A percentile compares a stretch with the other conserved stretches of the same genome.
phyloP scores from a whole-genome alignment of 768 basidiomycete genomes.

The Mycena haematopus region DNA sequence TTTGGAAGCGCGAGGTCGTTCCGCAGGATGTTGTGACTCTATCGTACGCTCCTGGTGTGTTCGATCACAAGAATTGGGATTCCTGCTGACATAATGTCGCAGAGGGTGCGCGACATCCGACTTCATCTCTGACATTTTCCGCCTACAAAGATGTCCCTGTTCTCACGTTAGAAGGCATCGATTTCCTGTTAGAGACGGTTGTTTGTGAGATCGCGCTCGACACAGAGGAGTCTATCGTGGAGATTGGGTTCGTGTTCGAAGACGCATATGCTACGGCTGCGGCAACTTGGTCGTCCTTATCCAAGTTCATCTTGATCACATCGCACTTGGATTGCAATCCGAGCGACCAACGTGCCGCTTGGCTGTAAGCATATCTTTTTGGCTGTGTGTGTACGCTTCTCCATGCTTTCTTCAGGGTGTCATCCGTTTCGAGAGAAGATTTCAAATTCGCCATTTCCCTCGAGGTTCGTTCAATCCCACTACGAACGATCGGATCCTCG shows the following conservation, averaged over 20 bases:
- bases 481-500: slow-evolving; percentile 7
- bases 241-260: slow-evolving; percentile 5
- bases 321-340: slow-evolving; percentile 21
- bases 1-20: slow-evolving; percentile 19
- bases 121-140: slow-evolving; percentile 16
- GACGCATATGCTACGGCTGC: slow-evolving; percentile 12
- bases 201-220: not conserved
- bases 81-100: not conserved
- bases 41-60: slow-evolving; percentile 8
- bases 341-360: slow-evolving; percentile 19
- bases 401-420: not conserved
- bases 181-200: slow-evolving; percentile 11
- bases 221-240: not conserved
- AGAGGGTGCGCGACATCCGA: slow-evolving; percentile 3
- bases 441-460: not conserved
- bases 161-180: slow-evolving; percentile 17
- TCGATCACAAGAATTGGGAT: not conserved
- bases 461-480: slow-evolving; percentile 2
- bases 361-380: slow-evolving; percentile 9
- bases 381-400: not conserved
- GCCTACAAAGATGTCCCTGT: slow-evolving; percentile 17
- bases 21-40: slow-evolving; percentile 15
- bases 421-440: slow-evolving; percentile 1
- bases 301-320: slow-evolving; percentile 17
- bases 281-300: slow-evolving; percentile 15